Percentiles rank a stretch among this genome's conserved stretches.
These are phyloP conservation scores for Xylaria multiplex DNA, from an alignment of 2,329 filamentous ascomycete genomes.

Conservation along the genomic window DNA sequence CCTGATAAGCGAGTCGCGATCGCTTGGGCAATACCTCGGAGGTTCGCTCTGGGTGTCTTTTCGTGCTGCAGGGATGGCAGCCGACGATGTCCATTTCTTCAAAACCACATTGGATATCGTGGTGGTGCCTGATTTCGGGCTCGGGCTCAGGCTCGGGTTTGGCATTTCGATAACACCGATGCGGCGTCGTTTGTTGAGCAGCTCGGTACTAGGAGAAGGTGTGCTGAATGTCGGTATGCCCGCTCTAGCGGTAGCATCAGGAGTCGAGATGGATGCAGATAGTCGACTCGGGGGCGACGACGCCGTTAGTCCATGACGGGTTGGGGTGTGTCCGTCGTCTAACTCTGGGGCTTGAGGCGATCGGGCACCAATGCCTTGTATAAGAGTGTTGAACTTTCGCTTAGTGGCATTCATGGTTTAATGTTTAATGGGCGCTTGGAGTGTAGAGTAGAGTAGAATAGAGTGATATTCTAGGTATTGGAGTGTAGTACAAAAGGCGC, in stretches of 20 bases:
- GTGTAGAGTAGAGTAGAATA: background rate
- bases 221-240: slow-evolving; percentile 34
- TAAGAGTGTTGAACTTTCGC: slow-evolving; percentile 80
- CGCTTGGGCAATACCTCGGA: slow-evolving; percentile 86
- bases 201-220: slow-evolving; percentile 48
- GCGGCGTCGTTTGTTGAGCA: slow-evolving; percentile 64
- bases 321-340: slow-evolving; percentile 52
- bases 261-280: slow-evolving; percentile 49
- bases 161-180: slow-evolving; percentile 57
- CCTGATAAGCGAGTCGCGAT: slow-evolving; percentile 82
- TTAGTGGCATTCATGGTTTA: slow-evolving; percentile 77
- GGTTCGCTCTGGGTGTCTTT: slow-evolving; percentile 48
- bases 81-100: slow-evolving; percentile 53
- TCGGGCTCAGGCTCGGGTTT: slow-evolving; percentile 52
- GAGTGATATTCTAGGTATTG: slow-evolving; percentile 10
- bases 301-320: slow-evolving; percentile 43
- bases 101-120: slow-evolving; percentile 56
- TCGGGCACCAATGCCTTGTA: slow-evolving; percentile 71
- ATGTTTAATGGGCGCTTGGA: background rate
- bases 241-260: slow-evolving; percentile 31
- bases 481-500: slow-evolving; percentile 20
- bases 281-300: slow-evolving; percentile 39
- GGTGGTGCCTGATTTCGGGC: slow-evolving; percentile 44
- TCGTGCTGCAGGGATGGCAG: slow-evolving; percentile 40
- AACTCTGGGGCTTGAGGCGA: slow-evolving; percentile 53